Conservation (phyloP, 2,329 filamentous ascomycete genomes). For the Cercospora sp. region DNA sequence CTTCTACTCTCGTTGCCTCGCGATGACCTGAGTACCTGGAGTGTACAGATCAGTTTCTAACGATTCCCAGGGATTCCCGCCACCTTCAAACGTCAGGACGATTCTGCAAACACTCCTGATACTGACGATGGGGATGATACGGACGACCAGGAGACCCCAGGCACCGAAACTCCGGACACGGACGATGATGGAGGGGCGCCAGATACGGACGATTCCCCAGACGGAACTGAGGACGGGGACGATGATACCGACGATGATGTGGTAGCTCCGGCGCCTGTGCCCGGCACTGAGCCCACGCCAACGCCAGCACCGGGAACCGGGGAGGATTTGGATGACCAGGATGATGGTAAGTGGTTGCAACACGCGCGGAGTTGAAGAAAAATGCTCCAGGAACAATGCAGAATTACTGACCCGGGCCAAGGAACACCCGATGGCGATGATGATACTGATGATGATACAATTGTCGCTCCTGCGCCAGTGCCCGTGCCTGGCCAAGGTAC, state of each 20-base stretch:
- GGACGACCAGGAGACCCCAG: not conserved
- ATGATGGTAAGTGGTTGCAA: not conserved
- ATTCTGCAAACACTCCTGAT: not conserved
- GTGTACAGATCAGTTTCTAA: not conserved
- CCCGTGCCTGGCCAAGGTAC: not conserved
- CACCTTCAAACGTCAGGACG: not conserved
- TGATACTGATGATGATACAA: not conserved
- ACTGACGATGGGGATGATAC: not conserved
- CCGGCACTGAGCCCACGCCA: not conserved
- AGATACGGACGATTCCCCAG: not conserved
- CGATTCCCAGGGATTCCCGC: not conserved
- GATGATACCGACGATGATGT: not conserved
- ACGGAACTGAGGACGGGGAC: not conserved
- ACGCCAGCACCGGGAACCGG: not conserved
- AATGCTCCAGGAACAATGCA: not conserved
- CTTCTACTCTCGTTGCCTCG: not conserved
- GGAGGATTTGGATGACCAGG: constrained; percentile 1
- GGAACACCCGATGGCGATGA: not conserved
- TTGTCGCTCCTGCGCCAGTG: not conserved
- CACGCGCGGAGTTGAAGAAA: not conserved
- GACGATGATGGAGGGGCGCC: not conserved
- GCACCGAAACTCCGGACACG: not conserved
- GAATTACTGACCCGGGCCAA: not conserved
- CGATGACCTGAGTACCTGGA: not conserved
- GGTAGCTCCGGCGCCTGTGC: not conserved